Conservation (phyloP, 257 asterid species). For the Cordia subcordata region DNA sequence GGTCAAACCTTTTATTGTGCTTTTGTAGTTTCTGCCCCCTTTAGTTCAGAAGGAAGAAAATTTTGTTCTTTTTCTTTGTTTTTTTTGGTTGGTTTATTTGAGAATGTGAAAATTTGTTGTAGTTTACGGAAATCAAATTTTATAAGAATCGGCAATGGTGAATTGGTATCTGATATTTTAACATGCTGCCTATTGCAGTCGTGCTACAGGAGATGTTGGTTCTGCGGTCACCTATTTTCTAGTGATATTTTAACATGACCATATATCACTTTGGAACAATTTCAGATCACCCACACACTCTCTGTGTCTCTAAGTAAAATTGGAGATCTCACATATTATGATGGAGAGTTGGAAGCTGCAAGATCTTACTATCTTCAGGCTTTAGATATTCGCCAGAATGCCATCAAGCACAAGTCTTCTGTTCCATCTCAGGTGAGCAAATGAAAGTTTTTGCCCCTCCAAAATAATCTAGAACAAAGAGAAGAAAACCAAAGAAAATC, state of each 20-base stretch:
- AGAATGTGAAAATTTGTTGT: not conserved
- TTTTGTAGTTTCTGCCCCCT: too few relatives aligned
- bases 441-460: too few relatives aligned
- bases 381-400: conserved; percentile 78
- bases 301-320: conserved; percentile 89
- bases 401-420: conserved; percentile 41
- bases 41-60: too few relatives aligned
- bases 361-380: conserved; percentile 75
- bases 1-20: too few relatives aligned
- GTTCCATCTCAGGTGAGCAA: conserved; percentile 87
- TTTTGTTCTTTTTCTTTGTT: too few relatives aligned
- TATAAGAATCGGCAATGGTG: too few relatives aligned
- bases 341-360: conserved; percentile 74
- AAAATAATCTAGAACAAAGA: too few relatives aligned
- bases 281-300: conserved; percentile 86
- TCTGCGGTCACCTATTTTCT: conserved; percentile 80
- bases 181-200: conserved; percentile 53
- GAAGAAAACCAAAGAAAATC: too few relatives aligned
- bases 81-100: conserved; percentile 52
- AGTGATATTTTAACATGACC: conserved; percentile 53
- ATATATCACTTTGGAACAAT: too few relatives aligned
- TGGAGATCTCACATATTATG: conserved; percentile 89
- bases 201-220: conserved; percentile 72
- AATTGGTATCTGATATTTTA: not conserved
- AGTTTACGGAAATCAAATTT: too few relatives aligned